phyloP scores from a whole-genome alignment of 2,329 filamentous ascomycete species.

The Dryadomyces sulphureus region DNA sequence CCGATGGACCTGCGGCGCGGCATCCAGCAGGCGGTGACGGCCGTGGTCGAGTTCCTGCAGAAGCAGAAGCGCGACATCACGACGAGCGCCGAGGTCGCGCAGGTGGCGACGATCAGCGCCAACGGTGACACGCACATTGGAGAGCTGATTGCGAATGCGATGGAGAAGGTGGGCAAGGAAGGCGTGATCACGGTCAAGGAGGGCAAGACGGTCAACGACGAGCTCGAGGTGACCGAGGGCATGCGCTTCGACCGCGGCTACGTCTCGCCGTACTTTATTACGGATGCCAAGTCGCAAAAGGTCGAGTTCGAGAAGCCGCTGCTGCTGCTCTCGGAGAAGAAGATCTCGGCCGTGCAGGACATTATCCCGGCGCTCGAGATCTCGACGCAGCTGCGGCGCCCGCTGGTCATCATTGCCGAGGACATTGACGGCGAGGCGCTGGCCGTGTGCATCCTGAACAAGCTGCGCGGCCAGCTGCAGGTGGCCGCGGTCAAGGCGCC shows the following conservation, averaged over 20 bases:
- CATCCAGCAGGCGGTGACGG: constrained; percentile 90
- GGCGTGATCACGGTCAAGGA: constrained; percentile 99
- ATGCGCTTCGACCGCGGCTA: constrained; percentile 99
- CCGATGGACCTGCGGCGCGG: constrained; percentile 97
- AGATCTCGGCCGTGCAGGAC: constrained; percentile 98
- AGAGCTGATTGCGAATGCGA: constrained; percentile 89
- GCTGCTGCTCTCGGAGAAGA: constrained; percentile 98
- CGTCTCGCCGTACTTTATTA: constrained; percentile 99
- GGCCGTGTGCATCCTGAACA: constrained; percentile 98
- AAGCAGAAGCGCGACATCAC: constrained; percentile 97
- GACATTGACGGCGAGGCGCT: constrained; percentile 98
- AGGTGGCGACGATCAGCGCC: constrained; percentile 95
- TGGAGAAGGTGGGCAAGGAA: constrained; percentile 99
- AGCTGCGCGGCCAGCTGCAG: constrained; percentile 98
- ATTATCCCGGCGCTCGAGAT: constrained; percentile 97
- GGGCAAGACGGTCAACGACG: constrained; percentile 94
- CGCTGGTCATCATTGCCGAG: constrained; percentile 96
- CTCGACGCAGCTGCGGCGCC: constrained; percentile 86
- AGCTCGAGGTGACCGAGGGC: constrained; percentile 97
- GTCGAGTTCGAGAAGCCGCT: constrained; percentile 99
- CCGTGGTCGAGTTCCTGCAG: constrained; percentile 86
- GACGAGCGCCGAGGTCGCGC: constrained; percentile 89
- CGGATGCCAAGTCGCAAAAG: constrained; percentile 96
- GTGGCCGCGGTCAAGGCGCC: constrained; percentile 97
- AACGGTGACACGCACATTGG: constrained; percentile 95